Evolutionary conservation across 805 yeast species (phyloP).

Genomic region (Candida andamanensis): DNA sequence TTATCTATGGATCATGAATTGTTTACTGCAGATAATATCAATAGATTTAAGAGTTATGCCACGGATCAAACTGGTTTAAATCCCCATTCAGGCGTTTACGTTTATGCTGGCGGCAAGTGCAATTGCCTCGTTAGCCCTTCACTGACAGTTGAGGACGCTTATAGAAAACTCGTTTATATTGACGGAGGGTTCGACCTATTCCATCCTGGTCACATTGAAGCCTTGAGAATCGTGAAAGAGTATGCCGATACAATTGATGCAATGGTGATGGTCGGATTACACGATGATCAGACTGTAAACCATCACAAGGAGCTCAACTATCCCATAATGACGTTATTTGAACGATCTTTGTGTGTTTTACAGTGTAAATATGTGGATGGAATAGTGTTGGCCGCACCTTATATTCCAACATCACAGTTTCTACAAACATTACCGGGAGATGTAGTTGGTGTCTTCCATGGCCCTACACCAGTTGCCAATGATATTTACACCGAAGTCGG

Average conservation of each 20-base stretch:
- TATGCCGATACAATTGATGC: constrained; percentile 21
- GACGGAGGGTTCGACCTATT: constrained; percentile 90
- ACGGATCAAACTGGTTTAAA: constrained; percentile 55
- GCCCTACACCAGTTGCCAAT: constrained; percentile 43
- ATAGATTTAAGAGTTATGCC: constrained; percentile 51
- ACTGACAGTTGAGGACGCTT: constrained; percentile 10
- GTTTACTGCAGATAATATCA: constrained; percentile 32
- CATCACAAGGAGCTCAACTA: constrained; percentile 54
- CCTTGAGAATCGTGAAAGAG: constrained; percentile 45
- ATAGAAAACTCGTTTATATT: constrained; percentile 44
- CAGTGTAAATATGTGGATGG: constrained; percentile 86
- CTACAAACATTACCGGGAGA: constrained; percentile 35
- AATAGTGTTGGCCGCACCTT: constrained; percentile 67
- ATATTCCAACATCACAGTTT: constrained; percentile 38
- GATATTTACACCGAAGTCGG: constrained; percentile 34
- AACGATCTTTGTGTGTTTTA: constrained; percentile 79
- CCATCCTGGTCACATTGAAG: constrained; percentile 88
- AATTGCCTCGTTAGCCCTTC: constrained; percentile 33
- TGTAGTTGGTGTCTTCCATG: constrained; percentile 46
- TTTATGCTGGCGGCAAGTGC: constrained; percentile 21
- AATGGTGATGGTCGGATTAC: constrained; percentile 62
- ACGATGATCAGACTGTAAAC: constrained; percentile 54
- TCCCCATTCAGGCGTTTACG: constrained; percentile 55
- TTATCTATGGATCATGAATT: constrained; percentile 19
- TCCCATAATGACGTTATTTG: constrained; percentile 85